phyloP scores from a whole-genome alignment of 345 rosid genomes.

The Eucalyptus cladocalyx region DNA sequence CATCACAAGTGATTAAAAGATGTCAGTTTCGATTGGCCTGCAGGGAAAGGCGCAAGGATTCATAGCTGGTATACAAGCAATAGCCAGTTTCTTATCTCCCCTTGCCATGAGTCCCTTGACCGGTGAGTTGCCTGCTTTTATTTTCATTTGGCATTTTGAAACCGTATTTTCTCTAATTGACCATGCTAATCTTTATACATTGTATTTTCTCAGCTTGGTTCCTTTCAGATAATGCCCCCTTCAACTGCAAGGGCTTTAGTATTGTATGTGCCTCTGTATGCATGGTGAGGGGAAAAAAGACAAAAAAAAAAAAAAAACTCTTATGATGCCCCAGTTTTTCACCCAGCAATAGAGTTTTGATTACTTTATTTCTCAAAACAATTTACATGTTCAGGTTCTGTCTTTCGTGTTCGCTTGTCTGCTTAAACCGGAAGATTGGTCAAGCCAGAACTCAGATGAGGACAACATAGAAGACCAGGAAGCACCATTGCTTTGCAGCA shows the following conservation, averaged over 20 bases:
- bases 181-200: neutral
- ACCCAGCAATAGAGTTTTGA: neutral
- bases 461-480: constrained; percentile 9
- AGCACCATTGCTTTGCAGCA: constrained; percentile 12
- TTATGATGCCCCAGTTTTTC: neutral
- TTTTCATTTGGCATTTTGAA: neutral
- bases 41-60: constrained; percentile 51
- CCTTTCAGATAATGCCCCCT: constrained; percentile 31
- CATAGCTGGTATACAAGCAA: constrained; percentile 30
- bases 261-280: constrained; percentile 26
- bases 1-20: neutral
- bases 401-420: constrained; percentile 17
- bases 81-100: constrained; percentile 36
- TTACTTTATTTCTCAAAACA: neutral
- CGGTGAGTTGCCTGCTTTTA: constrained; percentile 1
- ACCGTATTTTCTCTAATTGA: neutral
- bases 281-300: constrained; percentile 15
- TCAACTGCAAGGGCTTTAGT: constrained; percentile 48
- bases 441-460: neutral
- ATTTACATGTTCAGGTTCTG: constrained; percentile 3
- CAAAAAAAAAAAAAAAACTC: neutral
- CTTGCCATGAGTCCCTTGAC: constrained; percentile 47
- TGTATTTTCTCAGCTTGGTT: constrained; percentile 25
- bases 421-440: constrained; percentile 9
- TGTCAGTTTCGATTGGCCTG: neutral